These are phyloP conservation scores for Iberis pinnata DNA, from an alignment of 345 rosid species.

Conservation along the genomic window DNA sequence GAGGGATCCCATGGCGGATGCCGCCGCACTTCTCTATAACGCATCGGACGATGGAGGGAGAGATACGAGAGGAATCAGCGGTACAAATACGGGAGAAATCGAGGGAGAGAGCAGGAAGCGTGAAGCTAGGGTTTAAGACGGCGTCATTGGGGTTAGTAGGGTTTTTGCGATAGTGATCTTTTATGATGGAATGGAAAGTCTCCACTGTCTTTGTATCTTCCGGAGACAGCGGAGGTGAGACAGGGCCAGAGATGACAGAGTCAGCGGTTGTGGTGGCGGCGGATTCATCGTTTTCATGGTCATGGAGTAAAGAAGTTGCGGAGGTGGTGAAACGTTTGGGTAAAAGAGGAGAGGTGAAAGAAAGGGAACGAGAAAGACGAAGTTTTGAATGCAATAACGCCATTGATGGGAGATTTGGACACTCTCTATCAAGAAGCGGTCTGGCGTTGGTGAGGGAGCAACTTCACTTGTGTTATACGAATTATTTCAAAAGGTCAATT, in stretches of 20 bases:
- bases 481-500: conserved; percentile 16
- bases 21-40: conserved; percentile 60
- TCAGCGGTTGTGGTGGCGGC: conserved; percentile 12
- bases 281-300: conserved; percentile 25
- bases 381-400: conserved; percentile 34
- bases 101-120: conserved; percentile 56
- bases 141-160: conserved; percentile 36
- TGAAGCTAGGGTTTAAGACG: conserved; percentile 39
- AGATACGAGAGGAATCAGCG: conserved; percentile 28
- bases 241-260: neutral
- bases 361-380: conserved; percentile 22
- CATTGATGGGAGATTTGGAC: conserved; percentile 25
- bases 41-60: conserved; percentile 42
- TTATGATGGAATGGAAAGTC: conserved; percentile 55
- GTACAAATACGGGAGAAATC: conserved; percentile 48
- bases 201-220: conserved; percentile 49
- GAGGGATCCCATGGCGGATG: conserved; percentile 77
- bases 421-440: neutral
- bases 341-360: conserved; percentile 17
- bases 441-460: neutral
- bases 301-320: conserved; percentile 14
- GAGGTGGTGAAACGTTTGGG: conserved; percentile 24
- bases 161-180: conserved; percentile 73
- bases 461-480: no score
- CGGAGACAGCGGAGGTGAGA: conserved; percentile 28